Evolutionary conservation across 1,284 basidiomycete genomes (phyloP).

Genomic region (Phaffia rhodozyma): DNA sequence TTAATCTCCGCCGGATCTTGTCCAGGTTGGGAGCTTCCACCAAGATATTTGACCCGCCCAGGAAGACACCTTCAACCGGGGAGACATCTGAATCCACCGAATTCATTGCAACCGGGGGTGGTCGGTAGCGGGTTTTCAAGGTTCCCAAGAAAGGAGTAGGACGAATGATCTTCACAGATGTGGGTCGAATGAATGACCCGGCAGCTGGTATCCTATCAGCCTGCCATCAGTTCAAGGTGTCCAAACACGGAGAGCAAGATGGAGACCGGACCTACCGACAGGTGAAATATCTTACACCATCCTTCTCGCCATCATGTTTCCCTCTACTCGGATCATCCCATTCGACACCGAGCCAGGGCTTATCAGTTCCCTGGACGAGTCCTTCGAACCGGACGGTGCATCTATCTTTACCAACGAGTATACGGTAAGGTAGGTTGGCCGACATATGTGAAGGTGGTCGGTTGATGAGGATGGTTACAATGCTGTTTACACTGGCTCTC

Average conservation of each 20-base stretch:
- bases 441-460: background rate
- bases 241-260: background rate
- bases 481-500: too few species aligned
- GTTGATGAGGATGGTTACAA: background rate
- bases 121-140: slow-evolving; percentile 2
- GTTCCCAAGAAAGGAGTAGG: background rate
- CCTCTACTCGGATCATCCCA: slow-evolving; percentile 80
- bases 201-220: slow-evolving; percentile 42
- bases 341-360: slow-evolving; percentile 82
- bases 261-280: slow-evolving; percentile 47
- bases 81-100: background rate
- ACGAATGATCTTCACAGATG: slow-evolving; percentile 38
- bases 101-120: slow-evolving; percentile 38
- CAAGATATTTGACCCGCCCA: slow-evolving; percentile 75
- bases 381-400: slow-evolving; percentile 61
- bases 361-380: slow-evolving; percentile 49
- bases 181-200: slow-evolving; percentile 63
- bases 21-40: slow-evolving; percentile 77
- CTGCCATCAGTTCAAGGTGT: slow-evolving; percentile 15
- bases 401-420: background rate
- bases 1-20: slow-evolving; percentile 58
- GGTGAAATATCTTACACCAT: slow-evolving; percentile 64
- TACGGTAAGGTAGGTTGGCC: background rate
- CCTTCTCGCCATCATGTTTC: slow-evolving; percentile 73
- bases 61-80: slow-evolving; percentile 18